Evolutionary conservation across 2,329 filamentous ascomycete genomes (phyloP), one percentile per base, ranked within the genome.

Genomic region (Botryotinia convoluta): DNA sequence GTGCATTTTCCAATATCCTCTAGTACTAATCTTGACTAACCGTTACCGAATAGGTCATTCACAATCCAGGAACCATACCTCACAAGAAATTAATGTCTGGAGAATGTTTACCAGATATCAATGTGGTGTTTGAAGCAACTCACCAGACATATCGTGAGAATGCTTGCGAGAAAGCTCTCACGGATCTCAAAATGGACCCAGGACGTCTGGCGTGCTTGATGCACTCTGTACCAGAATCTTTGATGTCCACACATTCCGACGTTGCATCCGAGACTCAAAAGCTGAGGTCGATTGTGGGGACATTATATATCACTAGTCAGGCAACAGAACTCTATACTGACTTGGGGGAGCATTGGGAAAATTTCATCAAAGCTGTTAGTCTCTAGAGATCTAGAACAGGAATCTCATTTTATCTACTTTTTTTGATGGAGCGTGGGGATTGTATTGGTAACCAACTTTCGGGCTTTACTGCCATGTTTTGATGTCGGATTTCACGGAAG

Each of bases 31-130:
- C 10, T 45, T 67, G 48, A 63, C 32, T 63, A 18, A 37, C 4
- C 39, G 5, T 54, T 16, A 18, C 45, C 45, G 18, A 57, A 37
- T 32, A 76, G 75, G 64, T 72, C 16, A 75, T 76, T 67, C 72
- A 76, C 60, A 76, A 76, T 39, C 75, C 75, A 18, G 75, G 75
- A 22, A 76, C 75, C 3, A 65, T 76, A 22, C 75, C 75, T 42
- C 18, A 72, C 18, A 45, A 42, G 63, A 68, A 32, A 72, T 29
- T 72, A 29, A 72, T 48, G 37, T 42, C 37, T 48, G 75, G 74
- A 39, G 20, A 67, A 18, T 73, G 73, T 22, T 72, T 65, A 18
- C 75, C 75, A 3, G 75, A 76, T 44, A 67, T 76, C 32, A 73
- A 63, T 48, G 74, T 74, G 14, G 72, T 75, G 20, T 72, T 72